Percentiles rank a stretch among this genome's conserved stretches.
Evolutionary conservation across 2,329 filamentous ascomycete species (phyloP).

Genomic region (Hymenoscyphus scutula): DNA sequence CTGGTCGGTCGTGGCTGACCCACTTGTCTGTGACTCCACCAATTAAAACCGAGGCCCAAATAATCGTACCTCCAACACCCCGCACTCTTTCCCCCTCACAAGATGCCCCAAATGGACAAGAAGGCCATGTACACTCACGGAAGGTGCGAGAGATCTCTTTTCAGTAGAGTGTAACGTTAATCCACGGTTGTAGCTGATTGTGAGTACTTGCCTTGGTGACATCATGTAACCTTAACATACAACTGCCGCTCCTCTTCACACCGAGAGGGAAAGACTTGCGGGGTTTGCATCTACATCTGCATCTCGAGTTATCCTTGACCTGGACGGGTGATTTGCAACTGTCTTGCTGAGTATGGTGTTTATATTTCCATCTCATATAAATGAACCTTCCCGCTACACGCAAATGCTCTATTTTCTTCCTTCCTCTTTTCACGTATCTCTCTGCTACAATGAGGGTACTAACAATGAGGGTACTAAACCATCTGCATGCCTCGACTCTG

Average conservation of each 20-base stretch:
- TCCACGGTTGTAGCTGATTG: neutral
- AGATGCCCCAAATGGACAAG: neutral
- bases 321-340: neutral
- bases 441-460: slow-evolving; percentile 11
- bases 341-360: neutral
- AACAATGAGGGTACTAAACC: slow-evolving; percentile 11
- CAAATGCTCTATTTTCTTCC: neutral
- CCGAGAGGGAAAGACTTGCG: neutral
- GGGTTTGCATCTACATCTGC: neutral
- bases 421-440: neutral
- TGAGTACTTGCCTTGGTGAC: neutral
- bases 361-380: neutral
- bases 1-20: too few species aligned
- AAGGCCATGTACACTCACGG: too few species aligned
- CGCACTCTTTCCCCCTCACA: neutral
- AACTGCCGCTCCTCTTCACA: neutral
- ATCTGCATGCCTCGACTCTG: neutral
- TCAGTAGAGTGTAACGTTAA: neutral
- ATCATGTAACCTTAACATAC: neutral
- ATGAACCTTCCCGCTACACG: neutral
- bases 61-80: too few species aligned
- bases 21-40: too few species aligned
- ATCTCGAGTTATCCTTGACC: neutral
- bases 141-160: neutral
- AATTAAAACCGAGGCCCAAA: too few species aligned